phyloP scores from a whole-genome alignment of 441 rosid species.

The Aquilaria agallochum region DNA sequence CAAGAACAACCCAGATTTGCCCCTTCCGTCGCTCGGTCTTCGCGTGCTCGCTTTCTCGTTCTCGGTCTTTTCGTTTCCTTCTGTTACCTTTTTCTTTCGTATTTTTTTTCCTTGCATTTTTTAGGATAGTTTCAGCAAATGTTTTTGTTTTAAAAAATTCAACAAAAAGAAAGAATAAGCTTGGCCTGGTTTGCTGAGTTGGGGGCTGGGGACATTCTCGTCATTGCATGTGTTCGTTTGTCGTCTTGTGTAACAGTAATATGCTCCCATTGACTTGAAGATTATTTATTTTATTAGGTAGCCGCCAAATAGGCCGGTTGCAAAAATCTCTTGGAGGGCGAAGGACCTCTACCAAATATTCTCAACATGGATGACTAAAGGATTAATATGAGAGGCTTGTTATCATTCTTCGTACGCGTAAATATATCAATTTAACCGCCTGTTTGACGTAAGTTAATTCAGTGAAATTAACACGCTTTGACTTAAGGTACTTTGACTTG shows the following conservation, averaged over 20 bases:
- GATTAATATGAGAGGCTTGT: too few relatives aligned
- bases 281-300: background rate
- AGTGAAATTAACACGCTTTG: too few relatives aligned
- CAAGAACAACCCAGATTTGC: slow-evolving; percentile 10
- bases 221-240: slow-evolving; percentile 12
- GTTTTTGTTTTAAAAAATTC: background rate
- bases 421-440: too few relatives aligned
- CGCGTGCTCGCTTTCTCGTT: background rate
- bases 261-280: slow-evolving; percentile 12
- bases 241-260: too few relatives aligned
- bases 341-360: too few relatives aligned
- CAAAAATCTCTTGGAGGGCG: background rate
- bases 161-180: too few relatives aligned
- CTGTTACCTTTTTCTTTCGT: background rate
- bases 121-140: background rate
- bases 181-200: background rate
- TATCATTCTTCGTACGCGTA: too few relatives aligned
- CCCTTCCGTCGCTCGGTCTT: slow-evolving; percentile 8
- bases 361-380: too few relatives aligned
- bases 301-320: slow-evolving; percentile 15
- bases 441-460: too few relatives aligned
- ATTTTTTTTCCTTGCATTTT: background rate
- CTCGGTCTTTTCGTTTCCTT: background rate
- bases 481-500: too few relatives aligned
- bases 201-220: slow-evolving; percentile 12